Conservation (phyloP, 768 basidiomycete species). For the Russula dissimulans region DNA sequence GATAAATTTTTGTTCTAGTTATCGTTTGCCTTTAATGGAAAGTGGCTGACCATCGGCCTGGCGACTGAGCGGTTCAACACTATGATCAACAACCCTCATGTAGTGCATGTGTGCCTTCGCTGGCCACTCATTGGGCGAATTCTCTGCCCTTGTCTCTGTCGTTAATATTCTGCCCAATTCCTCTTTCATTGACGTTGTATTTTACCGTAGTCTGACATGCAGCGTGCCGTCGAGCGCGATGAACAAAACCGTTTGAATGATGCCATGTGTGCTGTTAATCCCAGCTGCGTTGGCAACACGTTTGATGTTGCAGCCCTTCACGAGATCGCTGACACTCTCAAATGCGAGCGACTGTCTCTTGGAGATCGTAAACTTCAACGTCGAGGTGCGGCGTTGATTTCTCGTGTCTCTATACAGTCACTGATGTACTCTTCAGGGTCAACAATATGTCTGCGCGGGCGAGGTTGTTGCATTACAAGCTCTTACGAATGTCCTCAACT, state of each 20-base stretch:
- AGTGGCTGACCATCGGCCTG: too few species aligned
- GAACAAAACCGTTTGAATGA: conserved; percentile 89
- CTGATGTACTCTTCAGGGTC: conserved; percentile 48
- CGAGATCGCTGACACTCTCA: conserved; percentile 89
- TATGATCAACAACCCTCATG: too few species aligned
- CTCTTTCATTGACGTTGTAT: conserved; percentile 95
- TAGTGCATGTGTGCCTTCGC: conserved; percentile 53
- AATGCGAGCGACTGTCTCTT: conserved; percentile 68
- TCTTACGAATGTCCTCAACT: too few species aligned
- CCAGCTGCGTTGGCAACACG: conserved; percentile 71
- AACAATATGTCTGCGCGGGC: conserved; percentile 99
- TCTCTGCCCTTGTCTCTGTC: conserved; percentile 95
- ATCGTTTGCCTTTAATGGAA: too few species aligned
- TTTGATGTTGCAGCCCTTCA: conserved; percentile 50
- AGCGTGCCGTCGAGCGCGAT: conserved; percentile 96
- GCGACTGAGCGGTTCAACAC: too few species aligned
- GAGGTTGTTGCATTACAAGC: conserved; percentile 49
- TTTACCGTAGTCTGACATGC: conserved; percentile 99
- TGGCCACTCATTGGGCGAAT: conserved; percentile 97
- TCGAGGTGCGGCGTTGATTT: conserved; percentile 48
- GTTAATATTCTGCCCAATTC: conserved; percentile 95
- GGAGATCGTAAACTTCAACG: conserved; percentile 96
- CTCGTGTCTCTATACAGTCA: too few species aligned
- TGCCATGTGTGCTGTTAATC: conserved; percentile 98
- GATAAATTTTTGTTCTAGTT: too few species aligned